Conservation (phyloP, 2,329 filamentous ascomycete species). For the Fusarium irregulare region DNA sequence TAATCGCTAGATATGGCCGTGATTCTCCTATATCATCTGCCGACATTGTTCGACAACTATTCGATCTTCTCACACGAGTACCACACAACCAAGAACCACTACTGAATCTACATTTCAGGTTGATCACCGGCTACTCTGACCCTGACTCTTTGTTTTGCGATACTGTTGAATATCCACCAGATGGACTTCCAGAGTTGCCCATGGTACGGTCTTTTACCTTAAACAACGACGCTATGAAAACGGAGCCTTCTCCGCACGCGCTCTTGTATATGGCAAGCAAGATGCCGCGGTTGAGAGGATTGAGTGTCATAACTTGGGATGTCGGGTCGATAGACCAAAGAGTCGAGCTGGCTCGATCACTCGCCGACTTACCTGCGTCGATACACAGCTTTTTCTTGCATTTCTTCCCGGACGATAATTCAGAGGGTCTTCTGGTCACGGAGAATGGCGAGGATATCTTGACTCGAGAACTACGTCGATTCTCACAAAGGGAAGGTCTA, state of each 20-base stretch:
- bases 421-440: neutral
- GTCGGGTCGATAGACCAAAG: neutral
- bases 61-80: neutral
- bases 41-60: too few species aligned
- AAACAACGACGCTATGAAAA: too few species aligned
- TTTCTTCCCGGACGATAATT: too few species aligned
- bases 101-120: too few species aligned
- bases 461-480: neutral
- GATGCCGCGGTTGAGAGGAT: neutral
- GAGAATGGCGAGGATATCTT: neutral
- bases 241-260: neutral
- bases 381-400: neutral
- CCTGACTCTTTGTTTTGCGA: too few species aligned
- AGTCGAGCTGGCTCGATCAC: neutral
- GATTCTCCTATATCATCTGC: too few species aligned
- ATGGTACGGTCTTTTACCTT: neutral
- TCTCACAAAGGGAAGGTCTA: slow-evolving; percentile 3
- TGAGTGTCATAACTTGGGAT: rapidly evolving
- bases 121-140: too few species aligned
- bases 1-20: too few species aligned
- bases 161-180: too few species aligned
- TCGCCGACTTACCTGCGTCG: neutral
- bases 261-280: slow-evolving; percentile 4
- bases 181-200: slow-evolving; percentile 3
- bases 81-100: neutral